These are phyloP conservation scores for Apophysomyces ossiformis DNA, from an alignment of 371 early-diverging fungal genomes.

Conservation along the genomic window DNA sequence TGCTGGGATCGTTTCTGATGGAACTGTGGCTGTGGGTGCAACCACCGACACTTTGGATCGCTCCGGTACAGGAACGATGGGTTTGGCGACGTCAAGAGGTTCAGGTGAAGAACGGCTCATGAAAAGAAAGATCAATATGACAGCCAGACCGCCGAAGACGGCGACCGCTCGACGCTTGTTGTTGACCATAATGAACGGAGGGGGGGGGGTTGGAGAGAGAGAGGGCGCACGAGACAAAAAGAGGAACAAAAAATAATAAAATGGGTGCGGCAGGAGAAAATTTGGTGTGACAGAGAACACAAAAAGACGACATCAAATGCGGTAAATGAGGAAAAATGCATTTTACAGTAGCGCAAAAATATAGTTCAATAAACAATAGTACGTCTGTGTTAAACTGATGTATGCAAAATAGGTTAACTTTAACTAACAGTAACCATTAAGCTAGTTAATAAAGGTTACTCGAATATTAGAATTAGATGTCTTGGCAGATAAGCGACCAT, in stretches of 20 bases:
- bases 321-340: no score
- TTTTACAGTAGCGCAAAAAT: no score
- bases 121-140: neutral
- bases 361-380: no score
- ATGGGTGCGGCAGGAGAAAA: neutral
- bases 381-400: no score
- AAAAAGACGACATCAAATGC: neutral
- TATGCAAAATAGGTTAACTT: no score
- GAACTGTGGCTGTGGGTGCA: neutral
- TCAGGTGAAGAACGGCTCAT: neutral
- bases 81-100: neutral
- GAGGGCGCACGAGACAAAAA: neutral
- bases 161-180: slow-evolving; percentile 3
- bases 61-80: neutral
- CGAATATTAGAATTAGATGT: neutral
- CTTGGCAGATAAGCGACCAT: neutral
- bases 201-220: neutral
- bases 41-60: neutral
- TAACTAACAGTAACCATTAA: neutral
- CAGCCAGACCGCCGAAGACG: neutral
- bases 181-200: neutral
- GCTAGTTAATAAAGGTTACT: neutral
- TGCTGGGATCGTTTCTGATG: neutral
- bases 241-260: neutral
- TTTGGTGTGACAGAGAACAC: neutral